Percentiles rank a stretch among this genome's conserved stretches.
Conservation (phyloP, 768 basidiomycete genomes). For the Clavaria fumosa region DNA sequence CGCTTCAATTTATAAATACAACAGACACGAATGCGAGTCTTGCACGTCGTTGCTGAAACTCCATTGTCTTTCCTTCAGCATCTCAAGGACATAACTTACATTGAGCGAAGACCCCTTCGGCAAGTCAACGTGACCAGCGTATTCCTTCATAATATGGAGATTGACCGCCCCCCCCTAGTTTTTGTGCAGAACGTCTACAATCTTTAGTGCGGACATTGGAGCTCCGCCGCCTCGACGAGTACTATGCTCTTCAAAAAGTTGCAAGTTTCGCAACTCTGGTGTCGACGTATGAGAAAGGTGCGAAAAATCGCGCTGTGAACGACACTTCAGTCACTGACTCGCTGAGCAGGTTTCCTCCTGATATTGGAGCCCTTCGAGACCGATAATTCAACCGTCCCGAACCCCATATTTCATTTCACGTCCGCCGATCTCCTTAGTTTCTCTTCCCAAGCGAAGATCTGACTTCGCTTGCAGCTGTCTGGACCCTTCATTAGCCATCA, state of each 20-base stretch:
- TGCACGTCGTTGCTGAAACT: conserved; percentile 98
- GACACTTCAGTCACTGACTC: conserved; percentile 2
- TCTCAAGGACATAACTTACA: conserved; percentile 97
- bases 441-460: conserved; percentile 5
- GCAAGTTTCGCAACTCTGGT: conserved; percentile 93
- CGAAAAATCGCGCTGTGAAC: no score
- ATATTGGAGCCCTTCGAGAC: conserved; percentile 98
- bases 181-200: conserved; percentile 91
- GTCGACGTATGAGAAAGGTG: conserved; percentile 95
- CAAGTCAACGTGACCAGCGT: conserved; percentile 26
- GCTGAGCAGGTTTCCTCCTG: conserved; percentile 67
- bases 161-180: conserved; percentile 31
- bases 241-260: conserved; percentile 84
- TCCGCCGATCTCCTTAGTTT: conserved; percentile 20
- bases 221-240: conserved; percentile 79
- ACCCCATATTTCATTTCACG: conserved; percentile 97
- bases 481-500: conserved; percentile 94
- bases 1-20: neutral
- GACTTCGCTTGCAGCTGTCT: conserved; percentile 50
- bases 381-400: conserved; percentile 95
- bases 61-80: conserved; percentile 95
- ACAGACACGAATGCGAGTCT: conserved; percentile 96
- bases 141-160: conserved; percentile 2
- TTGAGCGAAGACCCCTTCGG: conserved; percentile 87
- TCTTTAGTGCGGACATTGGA: conserved; percentile 89